phyloP scores from a whole-genome alignment of 805 yeast species.

The Metschnikowia bowlesiae region DNA sequence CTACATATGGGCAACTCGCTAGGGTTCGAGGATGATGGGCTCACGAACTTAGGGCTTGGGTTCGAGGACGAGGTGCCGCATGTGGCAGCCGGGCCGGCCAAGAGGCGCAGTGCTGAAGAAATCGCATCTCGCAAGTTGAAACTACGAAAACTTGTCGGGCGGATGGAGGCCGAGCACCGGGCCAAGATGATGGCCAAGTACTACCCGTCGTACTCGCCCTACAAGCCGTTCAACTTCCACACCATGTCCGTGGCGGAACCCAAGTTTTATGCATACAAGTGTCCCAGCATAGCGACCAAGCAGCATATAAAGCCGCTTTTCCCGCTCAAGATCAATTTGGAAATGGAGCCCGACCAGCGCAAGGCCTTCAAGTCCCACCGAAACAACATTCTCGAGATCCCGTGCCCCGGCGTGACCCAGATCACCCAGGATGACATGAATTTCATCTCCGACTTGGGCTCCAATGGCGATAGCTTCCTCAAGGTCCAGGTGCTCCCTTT shows the following conservation, averaged over 20 bases:
- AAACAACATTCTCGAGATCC: slow-evolving; percentile 6
- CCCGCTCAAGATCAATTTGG: slow-evolving; percentile 58
- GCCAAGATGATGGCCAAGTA: slow-evolving; percentile 39
- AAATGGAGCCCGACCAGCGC: slow-evolving; percentile 58
- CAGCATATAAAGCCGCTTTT: slow-evolving; percentile 41
- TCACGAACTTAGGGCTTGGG: slow-evolving; percentile 16
- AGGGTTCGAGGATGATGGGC: slow-evolving; percentile 19
- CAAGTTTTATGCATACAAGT: slow-evolving; percentile 46
- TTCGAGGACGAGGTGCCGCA: slow-evolving; percentile 17
- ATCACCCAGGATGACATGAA: slow-evolving; percentile 32
- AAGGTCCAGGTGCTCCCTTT: slow-evolving; percentile 26
- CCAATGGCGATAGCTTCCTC: slow-evolving; percentile 16
- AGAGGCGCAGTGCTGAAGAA: slow-evolving; percentile 14
- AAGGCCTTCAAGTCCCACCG: slow-evolving; percentile 42
- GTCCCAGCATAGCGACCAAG: slow-evolving; percentile 40
- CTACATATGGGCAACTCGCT: slow-evolving; percentile 11
- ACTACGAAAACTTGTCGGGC: slow-evolving; percentile 24
- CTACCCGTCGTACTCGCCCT: slow-evolving; percentile 59
- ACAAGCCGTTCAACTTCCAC: slow-evolving; percentile 60
- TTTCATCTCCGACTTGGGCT: slow-evolving; percentile 25
- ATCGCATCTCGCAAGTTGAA: slow-evolving; percentile 25
- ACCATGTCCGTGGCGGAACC: slow-evolving; percentile 62
- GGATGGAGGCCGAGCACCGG: slow-evolving; percentile 26
- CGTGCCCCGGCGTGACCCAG: slow-evolving; percentile 8
- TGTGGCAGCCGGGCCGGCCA: neutral